These are phyloP conservation scores for Fraxinus ornus DNA, from an alignment of 305 asterid genomes.

Conservation along the genomic window DNA sequence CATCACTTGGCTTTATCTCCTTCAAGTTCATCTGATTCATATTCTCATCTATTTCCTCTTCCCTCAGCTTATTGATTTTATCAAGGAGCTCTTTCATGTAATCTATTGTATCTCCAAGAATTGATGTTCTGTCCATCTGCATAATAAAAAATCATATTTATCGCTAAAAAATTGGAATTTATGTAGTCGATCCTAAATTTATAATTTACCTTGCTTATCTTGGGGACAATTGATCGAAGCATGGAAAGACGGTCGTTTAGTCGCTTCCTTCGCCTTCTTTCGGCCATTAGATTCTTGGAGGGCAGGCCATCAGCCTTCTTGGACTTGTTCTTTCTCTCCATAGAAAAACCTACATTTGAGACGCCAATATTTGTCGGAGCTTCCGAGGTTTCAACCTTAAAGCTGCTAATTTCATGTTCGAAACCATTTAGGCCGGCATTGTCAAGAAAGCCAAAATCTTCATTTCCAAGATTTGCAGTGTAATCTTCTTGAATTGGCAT, in stretches of 20 bases:
- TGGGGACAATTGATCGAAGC: conserved; percentile 92
- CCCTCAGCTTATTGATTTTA: conserved; percentile 53
- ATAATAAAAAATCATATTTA: not conserved
- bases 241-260: conserved; percentile 84
- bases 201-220: conserved; percentile 72
- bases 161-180: not conserved
- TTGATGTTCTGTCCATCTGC: conserved; percentile 93
- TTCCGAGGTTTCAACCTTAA: not conserved
- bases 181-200: not conserved
- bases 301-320: conserved; percentile 65
- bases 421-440: conserved; percentile 3
- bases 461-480: conserved; percentile 21
- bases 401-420: not conserved
- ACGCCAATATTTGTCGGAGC: not conserved
- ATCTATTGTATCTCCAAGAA: conserved; percentile 83
- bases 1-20: conserved; percentile 50
- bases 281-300: conserved; percentile 91
- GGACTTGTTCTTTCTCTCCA: conserved; percentile 40
- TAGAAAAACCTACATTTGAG: conserved; percentile 25
- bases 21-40: conserved; percentile 29
- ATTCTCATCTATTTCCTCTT: conserved; percentile 35
- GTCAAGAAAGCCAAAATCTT: conserved; percentile 28
- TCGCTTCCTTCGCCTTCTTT: conserved; percentile 73
- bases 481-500: conserved; percentile 35
- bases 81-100: conserved; percentile 76